Percentiles rank a stretch among this genome's conserved stretches.
Conservation (phyloP, 441 rosid genomes). For the Pelargonium cotyledonis region DNA sequence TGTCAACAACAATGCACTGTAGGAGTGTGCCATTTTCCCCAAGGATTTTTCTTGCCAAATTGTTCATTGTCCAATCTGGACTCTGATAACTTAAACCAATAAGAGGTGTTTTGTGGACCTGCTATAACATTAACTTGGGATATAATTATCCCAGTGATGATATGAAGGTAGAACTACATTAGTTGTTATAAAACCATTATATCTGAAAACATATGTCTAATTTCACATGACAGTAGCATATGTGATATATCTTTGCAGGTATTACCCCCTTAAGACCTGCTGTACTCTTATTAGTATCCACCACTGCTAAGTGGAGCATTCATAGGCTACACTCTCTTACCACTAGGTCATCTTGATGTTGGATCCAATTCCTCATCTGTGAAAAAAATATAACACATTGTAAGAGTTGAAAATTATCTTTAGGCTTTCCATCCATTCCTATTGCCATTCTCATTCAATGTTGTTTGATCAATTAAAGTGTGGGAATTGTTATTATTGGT, state of each 20-base stretch:
- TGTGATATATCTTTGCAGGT: background rate
- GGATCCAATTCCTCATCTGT: background rate
- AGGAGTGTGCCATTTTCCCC: background rate
- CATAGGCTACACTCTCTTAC: background rate
- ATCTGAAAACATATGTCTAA: background rate
- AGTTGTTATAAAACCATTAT: background rate
- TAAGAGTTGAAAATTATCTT: background rate
- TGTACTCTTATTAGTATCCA: background rate
- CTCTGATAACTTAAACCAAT: background rate
- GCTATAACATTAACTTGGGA: background rate
- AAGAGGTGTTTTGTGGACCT: background rate
- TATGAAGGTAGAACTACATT: background rate
- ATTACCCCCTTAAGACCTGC: background rate
- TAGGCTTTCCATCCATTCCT: too few relatives aligned
- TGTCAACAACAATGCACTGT: background rate
- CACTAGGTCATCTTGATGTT: slow-evolving; percentile 2
- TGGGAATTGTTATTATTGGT: too few relatives aligned
- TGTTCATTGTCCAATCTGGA: background rate
- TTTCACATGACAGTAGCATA: background rate
- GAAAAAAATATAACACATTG: background rate
- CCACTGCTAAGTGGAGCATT: background rate
- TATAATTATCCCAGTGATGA: background rate
- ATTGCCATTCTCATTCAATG: too few relatives aligned
- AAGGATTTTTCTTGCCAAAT: background rate
- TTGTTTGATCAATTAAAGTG: too few relatives aligned